Percentiles rank a stretch among this genome's conserved stretches.
Evolutionary conservation across 169 alveolate species (phyloP).

Genomic region (Plasmodium berghei): DNA sequence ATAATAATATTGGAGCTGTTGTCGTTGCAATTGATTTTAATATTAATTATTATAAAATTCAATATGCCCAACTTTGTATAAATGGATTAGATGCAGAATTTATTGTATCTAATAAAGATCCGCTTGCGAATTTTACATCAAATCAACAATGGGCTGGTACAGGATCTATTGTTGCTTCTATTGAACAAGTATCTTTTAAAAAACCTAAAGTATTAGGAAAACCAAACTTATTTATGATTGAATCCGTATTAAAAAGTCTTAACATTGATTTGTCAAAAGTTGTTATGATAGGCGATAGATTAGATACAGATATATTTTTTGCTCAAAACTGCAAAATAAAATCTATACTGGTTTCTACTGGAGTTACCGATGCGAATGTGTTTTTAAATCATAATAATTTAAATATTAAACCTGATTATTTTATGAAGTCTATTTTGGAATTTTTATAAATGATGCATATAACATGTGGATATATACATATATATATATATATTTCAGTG

Average conservation of each 20-base stretch:
- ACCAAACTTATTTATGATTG: constrained; percentile 78
- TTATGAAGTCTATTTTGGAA: constrained; percentile 55
- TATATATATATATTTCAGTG: constrained; percentile 3
- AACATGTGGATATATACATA: background rate
- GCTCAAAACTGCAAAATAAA: constrained; percentile 68
- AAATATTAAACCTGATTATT: constrained; percentile 55
- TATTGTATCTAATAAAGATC: constrained; percentile 80
- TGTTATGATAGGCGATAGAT: constrained; percentile 78
- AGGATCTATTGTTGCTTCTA: constrained; percentile 82
- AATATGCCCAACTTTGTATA: constrained; percentile 80
- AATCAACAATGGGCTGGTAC: constrained; percentile 85
- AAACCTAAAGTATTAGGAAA: constrained; percentile 79
- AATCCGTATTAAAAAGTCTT: constrained; percentile 47
- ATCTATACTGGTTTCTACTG: constrained; percentile 52
- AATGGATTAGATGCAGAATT: constrained; percentile 76
- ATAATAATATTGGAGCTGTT: constrained; percentile 79
- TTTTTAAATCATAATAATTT: constrained; percentile 59
- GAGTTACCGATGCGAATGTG: constrained; percentile 47
- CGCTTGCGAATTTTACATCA: constrained; percentile 77
- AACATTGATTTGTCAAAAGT: constrained; percentile 37
- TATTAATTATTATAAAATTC: constrained; percentile 80
- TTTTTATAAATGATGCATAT: constrained; percentile 22
- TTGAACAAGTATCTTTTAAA: constrained; percentile 74
- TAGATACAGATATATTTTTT: constrained; percentile 76
- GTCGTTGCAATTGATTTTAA: constrained; percentile 81